phyloP scores from a whole-genome alignment of 495 filamentous ascomycete genomes.

The Aspergillus taichungensis region DNA sequence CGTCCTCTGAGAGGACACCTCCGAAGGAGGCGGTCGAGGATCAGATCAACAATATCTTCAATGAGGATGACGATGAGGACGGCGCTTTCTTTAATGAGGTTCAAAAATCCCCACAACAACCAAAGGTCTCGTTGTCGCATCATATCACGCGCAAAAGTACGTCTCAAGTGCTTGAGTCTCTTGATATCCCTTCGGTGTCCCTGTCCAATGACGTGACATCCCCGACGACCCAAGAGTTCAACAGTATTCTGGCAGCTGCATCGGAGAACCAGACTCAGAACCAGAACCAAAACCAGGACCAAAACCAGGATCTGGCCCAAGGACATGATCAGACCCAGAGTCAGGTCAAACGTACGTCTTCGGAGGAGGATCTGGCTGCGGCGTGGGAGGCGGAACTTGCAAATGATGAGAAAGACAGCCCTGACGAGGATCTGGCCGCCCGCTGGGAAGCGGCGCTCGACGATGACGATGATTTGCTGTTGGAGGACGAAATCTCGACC shows the following conservation, averaged over 20 bases:
- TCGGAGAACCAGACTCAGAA: slow-evolving; percentile 10
- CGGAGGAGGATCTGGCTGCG: slow-evolving; percentile 17
- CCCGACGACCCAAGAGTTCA: slow-evolving; percentile 23
- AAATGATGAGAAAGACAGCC: slow-evolving; percentile 9
- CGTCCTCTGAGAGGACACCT: too few relatives aligned
- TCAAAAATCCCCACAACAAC: slow-evolving; percentile 4
- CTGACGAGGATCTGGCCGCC: slow-evolving; percentile 59
- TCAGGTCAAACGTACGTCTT: not conserved
- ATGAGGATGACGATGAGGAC: slow-evolving; percentile 27
- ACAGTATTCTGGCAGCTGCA: slow-evolving; percentile 21
- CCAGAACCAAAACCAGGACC: too few relatives aligned
- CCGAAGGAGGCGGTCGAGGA: not conserved
- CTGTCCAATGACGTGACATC: slow-evolving; percentile 21
- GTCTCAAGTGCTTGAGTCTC: slow-evolving; percentile 28
- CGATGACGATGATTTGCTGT: slow-evolving; percentile 71
- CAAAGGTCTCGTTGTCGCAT: slow-evolving; percentile 5
- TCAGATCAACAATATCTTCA: slow-evolving; percentile 24
- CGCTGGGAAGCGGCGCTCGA: slow-evolving; percentile 79
- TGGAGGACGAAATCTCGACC: slow-evolving; percentile 47
- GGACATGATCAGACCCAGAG: too few relatives aligned
- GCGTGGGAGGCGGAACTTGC: slow-evolving; percentile 19
- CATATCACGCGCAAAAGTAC: slow-evolving; percentile 39
- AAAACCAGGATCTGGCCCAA: too few relatives aligned
- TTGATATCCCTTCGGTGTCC: slow-evolving; percentile 20
- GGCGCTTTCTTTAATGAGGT: slow-evolving; percentile 31